Conservation (phyloP, 2,329 filamentous ascomycete genomes). For the Diaporthe nobilis region DNA sequence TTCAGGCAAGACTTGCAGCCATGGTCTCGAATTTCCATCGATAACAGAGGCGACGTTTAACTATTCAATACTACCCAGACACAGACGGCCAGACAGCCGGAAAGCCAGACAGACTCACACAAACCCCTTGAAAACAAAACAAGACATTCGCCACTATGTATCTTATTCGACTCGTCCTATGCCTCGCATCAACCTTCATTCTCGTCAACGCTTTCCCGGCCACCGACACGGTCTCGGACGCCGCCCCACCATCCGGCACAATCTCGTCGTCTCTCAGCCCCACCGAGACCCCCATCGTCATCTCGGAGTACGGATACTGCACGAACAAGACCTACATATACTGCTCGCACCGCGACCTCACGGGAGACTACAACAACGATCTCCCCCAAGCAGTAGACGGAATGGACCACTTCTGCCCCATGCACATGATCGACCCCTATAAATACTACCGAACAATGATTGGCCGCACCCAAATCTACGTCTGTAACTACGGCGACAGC, state of each 20-base stretch:
- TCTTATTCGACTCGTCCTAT: not conserved
- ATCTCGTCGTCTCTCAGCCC: not conserved
- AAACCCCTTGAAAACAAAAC: not conserved
- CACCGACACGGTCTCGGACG: not conserved
- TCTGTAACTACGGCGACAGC: constrained; percentile 12
- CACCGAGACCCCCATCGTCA: not conserved
- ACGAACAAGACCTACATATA: constrained; percentile 12
- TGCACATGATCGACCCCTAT: not conserved
- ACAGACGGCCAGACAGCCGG: not conserved
- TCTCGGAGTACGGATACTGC: not conserved
- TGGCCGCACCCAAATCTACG: not conserved
- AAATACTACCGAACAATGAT: not conserved
- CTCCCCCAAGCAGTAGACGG: not conserved
- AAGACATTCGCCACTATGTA: not conserved
- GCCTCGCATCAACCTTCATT: not conserved
- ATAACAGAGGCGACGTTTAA: not conserved
- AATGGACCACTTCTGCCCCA: not conserved
- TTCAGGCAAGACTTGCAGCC: not conserved
- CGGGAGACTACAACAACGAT: not conserved
- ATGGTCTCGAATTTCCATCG: not conserved
- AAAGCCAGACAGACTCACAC: not conserved
- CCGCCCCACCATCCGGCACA: not conserved
- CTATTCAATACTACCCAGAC: not conserved
- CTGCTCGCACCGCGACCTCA: constrained; percentile 2
- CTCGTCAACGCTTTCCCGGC: not conserved